Evolutionary conservation across 164 flowering plant species (phyloP), one percentile per base, ranked within the genome.

Genomic region (Tetrastigma voinierianum): DNA sequence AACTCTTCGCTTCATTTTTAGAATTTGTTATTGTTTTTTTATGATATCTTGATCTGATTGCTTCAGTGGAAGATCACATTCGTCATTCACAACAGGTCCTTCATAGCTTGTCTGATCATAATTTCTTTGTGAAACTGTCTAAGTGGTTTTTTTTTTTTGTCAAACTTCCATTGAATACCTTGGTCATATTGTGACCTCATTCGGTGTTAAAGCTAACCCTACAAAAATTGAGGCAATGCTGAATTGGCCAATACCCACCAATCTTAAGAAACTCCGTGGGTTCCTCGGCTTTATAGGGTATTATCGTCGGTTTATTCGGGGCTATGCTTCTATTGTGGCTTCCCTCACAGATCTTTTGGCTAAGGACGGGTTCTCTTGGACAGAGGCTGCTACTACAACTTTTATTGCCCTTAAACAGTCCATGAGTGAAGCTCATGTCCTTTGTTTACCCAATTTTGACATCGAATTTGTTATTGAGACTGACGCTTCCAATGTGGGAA

Each of bases 251-350:
- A 40, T 20, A 0, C 75, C 75, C 0, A 1, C 51, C 1, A 32
- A 25, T 9, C 25, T 67, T 1, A 67, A 44, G n/a, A 46, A 16
- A 17, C 17, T 72, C 10, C 62, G 62, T 1, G 57, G 67, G 23
- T 67, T 72, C 44, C 62, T 72, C 17, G 70, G 71, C 0, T 44
- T 71, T 1, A 51, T 59, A 1, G 69, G 74, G 1, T 72, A 72
- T 52, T 72, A 72, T 21, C 45, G 61, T 0, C 53, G 61, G 8
- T 72, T 66, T 32, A 18, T 66, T 9, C 7, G 12, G 10, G 4
- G 52, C 18, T 65, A 65, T 59, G 70, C 43, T 0, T 1, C 4
- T 24, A 51, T 71, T 0, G 65, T 48, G 0, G 23, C 23, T 1
- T 67, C 71, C 0, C 24, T 72, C 10, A 72, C 70, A 0, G 40